Conservation (phyloP, 2,329 filamentous ascomycete species). For the Westerdykella ornata region DNA sequence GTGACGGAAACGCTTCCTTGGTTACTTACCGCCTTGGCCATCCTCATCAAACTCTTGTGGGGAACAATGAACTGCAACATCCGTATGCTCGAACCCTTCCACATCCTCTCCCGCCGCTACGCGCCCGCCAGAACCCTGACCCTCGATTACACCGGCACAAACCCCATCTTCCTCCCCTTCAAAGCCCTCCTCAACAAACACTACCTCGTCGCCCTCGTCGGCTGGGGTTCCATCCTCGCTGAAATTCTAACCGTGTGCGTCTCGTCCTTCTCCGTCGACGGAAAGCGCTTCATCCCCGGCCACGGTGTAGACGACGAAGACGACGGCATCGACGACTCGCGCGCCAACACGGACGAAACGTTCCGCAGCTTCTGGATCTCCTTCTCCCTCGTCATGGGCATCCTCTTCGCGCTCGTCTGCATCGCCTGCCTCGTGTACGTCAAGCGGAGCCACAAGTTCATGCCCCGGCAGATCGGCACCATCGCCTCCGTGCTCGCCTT, state of each 20-base stretch:
- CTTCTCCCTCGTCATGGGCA: slow-evolving; percentile 54
- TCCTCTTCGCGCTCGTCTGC: slow-evolving; percentile 58
- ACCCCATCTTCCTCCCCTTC: slow-evolving; percentile 59
- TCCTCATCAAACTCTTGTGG: slow-evolving; percentile 63
- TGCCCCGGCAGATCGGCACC: slow-evolving; percentile 71
- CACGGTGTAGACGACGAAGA: slow-evolving; percentile 14
- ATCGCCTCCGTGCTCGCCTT: slow-evolving; percentile 71
- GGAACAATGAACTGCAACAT: slow-evolving; percentile 61
- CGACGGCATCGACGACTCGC: slow-evolving; percentile 10
- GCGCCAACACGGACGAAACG: slow-evolving; percentile 39
- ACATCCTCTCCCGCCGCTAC: slow-evolving; percentile 59
- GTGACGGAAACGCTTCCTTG: slow-evolving; percentile 59
- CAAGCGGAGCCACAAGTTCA: slow-evolving; percentile 60
- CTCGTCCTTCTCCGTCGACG: slow-evolving; percentile 60
- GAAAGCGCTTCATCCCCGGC: slow-evolving; percentile 50
- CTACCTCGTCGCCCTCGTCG: slow-evolving; percentile 60
- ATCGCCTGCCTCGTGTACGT: slow-evolving; percentile 56
- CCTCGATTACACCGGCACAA: slow-evolving; percentile 66
- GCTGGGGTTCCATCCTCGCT: slow-evolving; percentile 63
- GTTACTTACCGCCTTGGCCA: slow-evolving; percentile 59
- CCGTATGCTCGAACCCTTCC: slow-evolving; percentile 69
- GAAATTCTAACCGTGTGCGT: slow-evolving; percentile 67
- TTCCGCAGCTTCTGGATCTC: slow-evolving; percentile 60
- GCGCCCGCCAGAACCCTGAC: slow-evolving; percentile 60
- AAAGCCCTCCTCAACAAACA: slow-evolving; percentile 58